Percentiles rank a stretch among this genome's conserved stretches.
These are phyloP conservation scores for Marsdenia floribunda DNA, from an alignment of 257 asterid species.

Conservation along the genomic window DNA sequence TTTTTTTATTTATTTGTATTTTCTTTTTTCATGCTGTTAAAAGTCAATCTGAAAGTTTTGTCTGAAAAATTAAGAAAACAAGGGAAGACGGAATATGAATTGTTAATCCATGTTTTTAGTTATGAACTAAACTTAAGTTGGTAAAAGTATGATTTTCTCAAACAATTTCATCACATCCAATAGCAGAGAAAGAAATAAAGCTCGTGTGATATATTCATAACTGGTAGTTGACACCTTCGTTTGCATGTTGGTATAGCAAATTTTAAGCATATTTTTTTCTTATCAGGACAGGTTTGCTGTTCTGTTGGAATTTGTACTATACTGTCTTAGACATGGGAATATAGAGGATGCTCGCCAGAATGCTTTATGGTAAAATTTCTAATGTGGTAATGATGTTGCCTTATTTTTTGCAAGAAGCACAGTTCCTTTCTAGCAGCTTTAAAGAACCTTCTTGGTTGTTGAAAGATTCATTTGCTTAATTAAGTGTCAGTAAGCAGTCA, in stretches of 20 bases:
- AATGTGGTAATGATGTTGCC: background rate
- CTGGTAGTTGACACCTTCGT: background rate
- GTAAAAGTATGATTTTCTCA: background rate
- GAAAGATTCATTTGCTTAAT: background rate
- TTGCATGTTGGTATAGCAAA: background rate
- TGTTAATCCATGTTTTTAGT: background rate
- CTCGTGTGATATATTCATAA: background rate
- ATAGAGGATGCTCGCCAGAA: slow-evolving; percentile 44
- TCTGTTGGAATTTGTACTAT: slow-evolving; percentile 54
- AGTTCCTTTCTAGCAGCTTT: background rate
- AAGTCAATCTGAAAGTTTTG: background rate
- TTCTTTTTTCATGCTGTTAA: background rate
- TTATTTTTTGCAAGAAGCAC: background rate
- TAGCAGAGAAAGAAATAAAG: too few species aligned
- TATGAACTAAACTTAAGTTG: background rate
- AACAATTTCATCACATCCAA: background rate
- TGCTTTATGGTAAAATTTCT: slow-evolving; percentile 47
- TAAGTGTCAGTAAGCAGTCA: background rate
- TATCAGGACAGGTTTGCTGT: slow-evolving; percentile 61
- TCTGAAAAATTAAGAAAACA: background rate
- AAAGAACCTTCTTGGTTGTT: background rate
- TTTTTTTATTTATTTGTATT: background rate
- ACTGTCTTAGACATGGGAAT: slow-evolving; percentile 44
- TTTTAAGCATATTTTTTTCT: slow-evolving; percentile 16
- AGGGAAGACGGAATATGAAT: background rate